phyloP scores from a whole-genome alignment of 75 land plant species.

The Cupressus sempervirens region DNA sequence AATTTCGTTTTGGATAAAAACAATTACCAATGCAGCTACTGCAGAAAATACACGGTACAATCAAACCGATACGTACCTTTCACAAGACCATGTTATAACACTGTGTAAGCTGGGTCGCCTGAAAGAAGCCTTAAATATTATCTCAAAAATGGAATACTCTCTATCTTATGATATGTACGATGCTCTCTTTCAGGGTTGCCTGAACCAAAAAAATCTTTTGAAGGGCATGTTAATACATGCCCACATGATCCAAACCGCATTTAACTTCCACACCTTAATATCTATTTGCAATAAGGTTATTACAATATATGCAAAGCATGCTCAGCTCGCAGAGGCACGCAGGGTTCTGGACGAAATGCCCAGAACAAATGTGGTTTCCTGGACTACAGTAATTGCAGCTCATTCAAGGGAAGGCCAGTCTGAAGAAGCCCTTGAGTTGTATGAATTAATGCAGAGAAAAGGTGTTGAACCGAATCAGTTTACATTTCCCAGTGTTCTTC shows the following conservation, averaged over 20 bases:
- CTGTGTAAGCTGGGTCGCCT: background rate
- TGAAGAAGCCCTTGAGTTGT: conserved; percentile 27
- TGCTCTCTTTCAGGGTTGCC: background rate
- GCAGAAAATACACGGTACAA: background rate
- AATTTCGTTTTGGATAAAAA: background rate
- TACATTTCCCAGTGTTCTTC: conserved; percentile 24
- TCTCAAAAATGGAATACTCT: background rate
- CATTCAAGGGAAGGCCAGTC: conserved; percentile 10
- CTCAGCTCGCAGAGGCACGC: conserved; percentile 13
- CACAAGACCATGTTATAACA: background rate
- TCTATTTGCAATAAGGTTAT: conserved; percentile 21
- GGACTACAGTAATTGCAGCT: conserved; percentile 33
- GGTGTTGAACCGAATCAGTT: conserved; percentile 8
- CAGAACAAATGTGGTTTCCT: conserved; percentile 17
- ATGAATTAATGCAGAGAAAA: conserved; percentile 13
- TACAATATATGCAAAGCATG: conserved; percentile 37
- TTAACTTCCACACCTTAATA: background rate
- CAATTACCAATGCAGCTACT: background rate
- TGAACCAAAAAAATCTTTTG: background rate
- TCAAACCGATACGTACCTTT: background rate
- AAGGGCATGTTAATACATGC: background rate
- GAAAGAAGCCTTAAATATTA: background rate
- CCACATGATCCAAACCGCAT: conserved; percentile 9
- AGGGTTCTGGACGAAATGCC: conserved; percentile 28
- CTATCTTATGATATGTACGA: background rate